Conservation (phyloP, 2,329 filamentous ascomycete species). For the Fusarium dlaminii region DNA sequence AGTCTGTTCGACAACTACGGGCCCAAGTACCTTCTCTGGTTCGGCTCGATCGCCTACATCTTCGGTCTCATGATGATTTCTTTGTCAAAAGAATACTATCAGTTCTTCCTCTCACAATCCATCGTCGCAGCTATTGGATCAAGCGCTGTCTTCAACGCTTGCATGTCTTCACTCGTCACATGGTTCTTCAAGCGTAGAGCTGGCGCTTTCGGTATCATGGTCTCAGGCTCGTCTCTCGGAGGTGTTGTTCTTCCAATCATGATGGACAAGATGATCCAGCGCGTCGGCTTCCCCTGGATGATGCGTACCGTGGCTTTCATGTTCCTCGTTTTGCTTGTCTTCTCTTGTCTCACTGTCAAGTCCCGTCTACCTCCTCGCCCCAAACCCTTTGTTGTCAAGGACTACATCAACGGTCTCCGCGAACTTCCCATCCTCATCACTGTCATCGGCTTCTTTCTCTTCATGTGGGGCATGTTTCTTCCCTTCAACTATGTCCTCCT, state of each 20-base stretch:
- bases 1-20: conserved; percentile 73
- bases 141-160: conserved; percentile 54
- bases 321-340: conserved; percentile 49
- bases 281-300: conserved; percentile 58
- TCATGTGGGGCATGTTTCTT: conserved; percentile 65
- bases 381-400: conserved; percentile 54
- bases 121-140: conserved; percentile 55
- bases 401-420: conserved; percentile 58
- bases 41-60: conserved; percentile 66
- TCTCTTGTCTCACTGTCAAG: conserved; percentile 49
- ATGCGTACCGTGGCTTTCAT: conserved; percentile 59
- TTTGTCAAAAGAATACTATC: conserved; percentile 57
- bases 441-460: conserved; percentile 59
- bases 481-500: conserved; percentile 64
- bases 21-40: conserved; percentile 64
- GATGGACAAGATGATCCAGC: conserved; percentile 61
- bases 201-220: conserved; percentile 62
- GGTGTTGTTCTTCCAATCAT: conserved; percentile 70
- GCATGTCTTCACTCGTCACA: conserved; percentile 54
- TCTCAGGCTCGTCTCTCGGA: conserved; percentile 63
- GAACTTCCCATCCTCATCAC: conserved; percentile 58
- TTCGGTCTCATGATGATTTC: conserved; percentile 73
- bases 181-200: conserved; percentile 65
- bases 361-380: conserved; percentile 56
- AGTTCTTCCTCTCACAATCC: conserved; percentile 55